Evolutionary conservation across 331 rosid species (phyloP).

Genomic region (Telfairia occidentalis): DNA sequence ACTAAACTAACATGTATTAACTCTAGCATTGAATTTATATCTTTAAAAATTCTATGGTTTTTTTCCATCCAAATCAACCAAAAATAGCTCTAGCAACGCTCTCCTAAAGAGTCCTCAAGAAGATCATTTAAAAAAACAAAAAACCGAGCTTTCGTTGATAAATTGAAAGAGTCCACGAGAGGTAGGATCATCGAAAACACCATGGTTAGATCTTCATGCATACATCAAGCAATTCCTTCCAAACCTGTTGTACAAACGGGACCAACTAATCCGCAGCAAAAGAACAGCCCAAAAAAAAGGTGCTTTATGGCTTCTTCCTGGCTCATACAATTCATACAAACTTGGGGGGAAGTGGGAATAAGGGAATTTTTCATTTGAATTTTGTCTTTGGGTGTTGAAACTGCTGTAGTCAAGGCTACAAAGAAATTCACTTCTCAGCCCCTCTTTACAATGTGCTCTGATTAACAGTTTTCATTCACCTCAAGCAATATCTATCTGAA

Average conservation of each 20-base stretch:
- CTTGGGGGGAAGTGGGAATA: background rate
- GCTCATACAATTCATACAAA: too few relatives aligned
- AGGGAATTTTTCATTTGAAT: background rate
- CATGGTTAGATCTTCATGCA: background rate
- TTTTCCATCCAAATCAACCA: too few relatives aligned
- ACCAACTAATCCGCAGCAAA: too few relatives aligned
- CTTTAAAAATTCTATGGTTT: too few relatives aligned
- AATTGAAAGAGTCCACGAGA: too few relatives aligned
- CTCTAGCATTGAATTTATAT: too few relatives aligned
- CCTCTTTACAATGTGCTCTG: background rate
- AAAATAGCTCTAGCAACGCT: too few relatives aligned
- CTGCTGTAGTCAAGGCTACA: background rate
- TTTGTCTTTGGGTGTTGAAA: background rate
- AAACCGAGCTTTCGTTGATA: too few relatives aligned
- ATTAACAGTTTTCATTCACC: background rate
- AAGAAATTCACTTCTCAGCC: background rate
- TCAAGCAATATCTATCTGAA: background rate
- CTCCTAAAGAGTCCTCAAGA: too few relatives aligned
- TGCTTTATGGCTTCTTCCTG: background rate
- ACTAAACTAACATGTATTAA: too few relatives aligned
- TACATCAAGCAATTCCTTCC: background rate
- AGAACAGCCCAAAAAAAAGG: background rate
- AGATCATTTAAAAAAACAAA: too few relatives aligned
- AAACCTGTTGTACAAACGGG: background rate
- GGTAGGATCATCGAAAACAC: too few relatives aligned